These are phyloP conservation scores for Chalciporus pseudorubinellus DNA, from an alignment of 768 basidiomycete genomes.

Conservation along the genomic window DNA sequence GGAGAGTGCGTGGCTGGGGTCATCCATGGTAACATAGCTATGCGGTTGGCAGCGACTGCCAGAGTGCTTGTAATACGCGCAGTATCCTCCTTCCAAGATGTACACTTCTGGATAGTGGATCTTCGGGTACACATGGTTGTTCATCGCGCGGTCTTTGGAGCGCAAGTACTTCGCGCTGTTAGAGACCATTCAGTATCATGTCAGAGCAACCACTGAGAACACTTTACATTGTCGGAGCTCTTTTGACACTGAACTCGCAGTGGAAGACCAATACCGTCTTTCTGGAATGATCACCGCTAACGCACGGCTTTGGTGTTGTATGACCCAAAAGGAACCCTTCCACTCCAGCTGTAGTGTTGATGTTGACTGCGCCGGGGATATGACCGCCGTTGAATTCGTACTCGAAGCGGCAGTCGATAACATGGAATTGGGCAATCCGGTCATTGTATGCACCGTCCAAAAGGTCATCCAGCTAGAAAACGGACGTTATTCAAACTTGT, in stretches of 20 bases:
- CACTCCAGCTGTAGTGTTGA: constrained; percentile 75
- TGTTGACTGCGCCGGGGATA: constrained; percentile 86
- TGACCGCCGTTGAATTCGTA: constrained; percentile 96
- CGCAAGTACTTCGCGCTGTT: constrained; percentile 91
- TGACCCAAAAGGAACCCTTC: constrained; percentile 77
- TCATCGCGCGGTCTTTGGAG: constrained; percentile 83
- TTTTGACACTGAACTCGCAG: constrained; percentile 94
- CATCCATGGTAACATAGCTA: constrained; percentile 93
- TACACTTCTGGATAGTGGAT: constrained; percentile 97
- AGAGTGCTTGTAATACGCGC: constrained; percentile 74
- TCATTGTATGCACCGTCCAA: constrained; percentile 71
- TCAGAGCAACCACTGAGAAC: not conserved
- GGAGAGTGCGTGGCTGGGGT: constrained; percentile 79
- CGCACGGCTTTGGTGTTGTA: constrained; percentile 60
- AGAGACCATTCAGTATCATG: constrained; percentile 4
- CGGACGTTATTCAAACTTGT: constrained; percentile 5
- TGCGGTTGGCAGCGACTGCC: constrained; percentile 72
- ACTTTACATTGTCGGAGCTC: constrained; percentile 92
- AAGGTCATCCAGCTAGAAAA: constrained; percentile 66
- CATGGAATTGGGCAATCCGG: constrained; percentile 63
- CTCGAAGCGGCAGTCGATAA: constrained; percentile 97
- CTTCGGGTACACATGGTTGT: constrained; percentile 86
- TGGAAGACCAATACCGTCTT: constrained; percentile 94
- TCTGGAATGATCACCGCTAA: constrained; percentile 68
- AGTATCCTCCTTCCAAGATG: constrained; percentile 95